Conservation (phyloP, 2,329 filamentous ascomycete species). For the Madurella mycetomatis region DNA sequence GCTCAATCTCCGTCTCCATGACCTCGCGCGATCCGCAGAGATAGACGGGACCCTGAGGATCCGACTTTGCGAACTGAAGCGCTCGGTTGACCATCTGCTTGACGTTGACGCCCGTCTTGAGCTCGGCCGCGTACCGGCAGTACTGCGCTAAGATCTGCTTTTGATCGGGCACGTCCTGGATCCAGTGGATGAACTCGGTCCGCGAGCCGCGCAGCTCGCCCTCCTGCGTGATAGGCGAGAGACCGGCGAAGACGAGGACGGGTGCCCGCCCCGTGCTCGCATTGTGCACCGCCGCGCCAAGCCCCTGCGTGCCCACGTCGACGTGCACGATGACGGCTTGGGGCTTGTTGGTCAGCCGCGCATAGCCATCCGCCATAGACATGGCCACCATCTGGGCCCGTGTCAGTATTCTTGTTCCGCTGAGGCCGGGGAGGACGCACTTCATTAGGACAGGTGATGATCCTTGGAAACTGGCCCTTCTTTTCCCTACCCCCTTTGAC, state of each 20-base stretch:
- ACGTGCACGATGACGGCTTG: slow-evolving; percentile 71
- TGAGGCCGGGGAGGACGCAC: slow-evolving; percentile 34
- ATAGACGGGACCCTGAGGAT: slow-evolving; percentile 76
- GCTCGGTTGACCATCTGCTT: slow-evolving; percentile 88
- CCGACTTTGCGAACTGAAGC: slow-evolving; percentile 72
- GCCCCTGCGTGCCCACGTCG: slow-evolving; percentile 68
- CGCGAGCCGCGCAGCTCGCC: slow-evolving; percentile 39
- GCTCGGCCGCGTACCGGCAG: slow-evolving; percentile 76
- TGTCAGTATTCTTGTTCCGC: background rate
- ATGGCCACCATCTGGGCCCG: slow-evolving; percentile 64
- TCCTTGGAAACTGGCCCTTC: slow-evolving; percentile 56
- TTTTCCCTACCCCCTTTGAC: slow-evolving; percentile 65
- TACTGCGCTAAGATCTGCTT: slow-evolving; percentile 67
- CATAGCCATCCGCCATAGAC: slow-evolving; percentile 71
- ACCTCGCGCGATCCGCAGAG: slow-evolving; percentile 73
- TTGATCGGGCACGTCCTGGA: slow-evolving; percentile 40
- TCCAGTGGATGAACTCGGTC: slow-evolving; percentile 42
- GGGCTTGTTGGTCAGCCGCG: slow-evolving; percentile 60
- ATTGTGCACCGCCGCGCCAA: slow-evolving; percentile 69
- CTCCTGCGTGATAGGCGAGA: slow-evolving; percentile 40
- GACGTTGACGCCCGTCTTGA: slow-evolving; percentile 78
- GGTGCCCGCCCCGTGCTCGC: slow-evolving; percentile 64
- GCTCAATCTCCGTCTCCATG: slow-evolving; percentile 78
- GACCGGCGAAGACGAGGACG: slow-evolving; percentile 46
- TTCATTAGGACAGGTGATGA: slow-evolving; percentile 72